Conservation (phyloP, 768 basidiomycete genomes). For the Rhizopogon vesiculosus region DNA sequence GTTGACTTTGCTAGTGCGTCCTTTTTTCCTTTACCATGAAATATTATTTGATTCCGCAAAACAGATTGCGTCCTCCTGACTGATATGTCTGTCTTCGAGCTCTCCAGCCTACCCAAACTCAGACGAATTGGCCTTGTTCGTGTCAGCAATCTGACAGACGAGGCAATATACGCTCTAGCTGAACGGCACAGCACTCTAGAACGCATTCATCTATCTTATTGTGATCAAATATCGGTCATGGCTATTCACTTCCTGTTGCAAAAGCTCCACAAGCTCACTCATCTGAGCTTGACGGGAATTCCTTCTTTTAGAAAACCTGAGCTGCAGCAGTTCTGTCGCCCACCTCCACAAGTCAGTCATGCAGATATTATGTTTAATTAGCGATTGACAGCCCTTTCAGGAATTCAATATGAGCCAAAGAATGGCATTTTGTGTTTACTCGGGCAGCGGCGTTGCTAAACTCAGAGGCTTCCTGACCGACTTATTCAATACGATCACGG, state of each 20-base stretch:
- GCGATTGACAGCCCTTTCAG: slow-evolving; percentile 33
- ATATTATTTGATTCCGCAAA: slow-evolving; percentile 1
- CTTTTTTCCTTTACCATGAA: background rate
- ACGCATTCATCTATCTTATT: slow-evolving; percentile 95
- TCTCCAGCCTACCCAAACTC: slow-evolving; percentile 83
- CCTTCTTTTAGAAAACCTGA: slow-evolving; percentile 83
- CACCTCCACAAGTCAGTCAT: slow-evolving; percentile 71
- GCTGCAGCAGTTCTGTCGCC: slow-evolving; percentile 85
- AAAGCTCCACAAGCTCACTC: slow-evolving; percentile 86
- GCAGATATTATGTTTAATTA: background rate
- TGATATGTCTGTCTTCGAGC: slow-evolving; percentile 91
- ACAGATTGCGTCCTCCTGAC: slow-evolving; percentile 83
- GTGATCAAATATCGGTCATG: slow-evolving; percentile 89
- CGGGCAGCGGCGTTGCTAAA: slow-evolving; percentile 82
- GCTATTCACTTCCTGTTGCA: slow-evolving; percentile 89
- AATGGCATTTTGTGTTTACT: slow-evolving; percentile 93
- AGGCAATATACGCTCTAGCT: slow-evolving; percentile 84
- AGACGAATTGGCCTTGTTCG: slow-evolving; percentile 94
- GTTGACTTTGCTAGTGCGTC: slow-evolving; percentile 91
- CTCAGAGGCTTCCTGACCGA: slow-evolving; percentile 77
- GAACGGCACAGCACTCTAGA: slow-evolving; percentile 86
- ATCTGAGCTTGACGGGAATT: slow-evolving; percentile 97
- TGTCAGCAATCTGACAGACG: slow-evolving; percentile 89
- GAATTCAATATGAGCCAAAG: slow-evolving; percentile 91
- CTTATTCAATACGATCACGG: slow-evolving; percentile 70